These are phyloP conservation scores for Trichoderma koningiopsis DNA, from an alignment of 2,329 filamentous ascomycete genomes.

Conservation along the genomic window DNA sequence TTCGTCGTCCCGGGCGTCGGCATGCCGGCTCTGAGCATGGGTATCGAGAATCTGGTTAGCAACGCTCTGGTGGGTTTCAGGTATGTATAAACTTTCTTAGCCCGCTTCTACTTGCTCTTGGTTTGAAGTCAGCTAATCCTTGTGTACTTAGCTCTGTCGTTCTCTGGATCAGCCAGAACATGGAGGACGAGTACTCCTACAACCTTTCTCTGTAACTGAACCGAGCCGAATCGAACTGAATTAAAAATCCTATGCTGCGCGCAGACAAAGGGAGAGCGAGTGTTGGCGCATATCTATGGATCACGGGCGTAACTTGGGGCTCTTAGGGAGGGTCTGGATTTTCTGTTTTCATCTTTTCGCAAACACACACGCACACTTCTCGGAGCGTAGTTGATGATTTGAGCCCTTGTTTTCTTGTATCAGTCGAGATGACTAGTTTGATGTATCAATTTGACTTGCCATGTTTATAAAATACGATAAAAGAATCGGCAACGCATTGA, in stretches of 20 bases:
- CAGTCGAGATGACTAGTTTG: background rate
- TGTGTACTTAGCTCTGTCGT: constrained; percentile 56
- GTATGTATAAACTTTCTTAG: constrained; percentile 42
- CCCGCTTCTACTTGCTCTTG: background rate
- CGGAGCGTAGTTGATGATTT: constrained; percentile 2
- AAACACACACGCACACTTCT: background rate
- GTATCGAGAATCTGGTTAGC: constrained; percentile 66
- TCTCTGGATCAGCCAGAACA: constrained; percentile 70
- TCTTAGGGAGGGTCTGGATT: constrained; percentile 10
- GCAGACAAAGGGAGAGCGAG: constrained; percentile 1
- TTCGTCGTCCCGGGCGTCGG: constrained; percentile 59
- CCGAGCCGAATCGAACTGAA: background rate
- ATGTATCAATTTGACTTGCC: constrained; percentile 8
- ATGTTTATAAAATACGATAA: background rate
- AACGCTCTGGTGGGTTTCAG: constrained; percentile 65
- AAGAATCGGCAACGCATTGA: background rate
- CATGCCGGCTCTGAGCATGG: constrained; percentile 65
- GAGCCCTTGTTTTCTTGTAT: constrained; percentile 14
- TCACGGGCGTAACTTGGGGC: constrained; percentile 24
- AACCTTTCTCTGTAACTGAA: constrained; percentile 59
- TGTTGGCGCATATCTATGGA: constrained; percentile 25
- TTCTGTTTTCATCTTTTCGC: constrained; percentile 9
- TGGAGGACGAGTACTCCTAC: constrained; percentile 72
- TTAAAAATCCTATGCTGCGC: background rate
- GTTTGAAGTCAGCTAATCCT: background rate